Evolutionary conservation across 225 moss, liverwort and hornwort genomes (phyloP).

Genomic region (Anthoceros angustus): DNA sequence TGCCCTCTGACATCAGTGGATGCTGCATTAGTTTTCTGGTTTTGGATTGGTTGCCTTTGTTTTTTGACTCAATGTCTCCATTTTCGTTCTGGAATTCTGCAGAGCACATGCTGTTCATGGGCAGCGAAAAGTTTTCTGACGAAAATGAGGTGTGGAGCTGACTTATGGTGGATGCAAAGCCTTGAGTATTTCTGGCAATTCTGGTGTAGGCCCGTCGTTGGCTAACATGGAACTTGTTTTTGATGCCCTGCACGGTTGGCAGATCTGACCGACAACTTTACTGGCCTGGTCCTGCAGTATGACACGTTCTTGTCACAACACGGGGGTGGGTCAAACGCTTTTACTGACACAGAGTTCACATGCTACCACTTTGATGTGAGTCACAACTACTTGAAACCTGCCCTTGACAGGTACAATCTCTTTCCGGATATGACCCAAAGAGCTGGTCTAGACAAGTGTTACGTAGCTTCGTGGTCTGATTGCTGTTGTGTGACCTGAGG

Average conservation of each 20-base stretch:
- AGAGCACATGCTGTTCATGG: slow-evolving; percentile 99
- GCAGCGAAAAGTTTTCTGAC: slow-evolving; percentile 83
- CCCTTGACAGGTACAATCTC: slow-evolving; percentile 54
- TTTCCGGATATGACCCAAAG: not conserved
- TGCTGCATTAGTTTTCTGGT: not conserved
- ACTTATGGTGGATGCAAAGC: not conserved
- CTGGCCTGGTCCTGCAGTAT: slow-evolving; percentile 37
- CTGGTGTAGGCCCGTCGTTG: slow-evolving; percentile 6
- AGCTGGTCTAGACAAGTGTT: not conserved
- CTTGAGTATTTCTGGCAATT: slow-evolving; percentile 10
- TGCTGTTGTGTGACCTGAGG: not conserved
- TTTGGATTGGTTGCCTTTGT: not conserved
- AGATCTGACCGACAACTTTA: slow-evolving; percentile 7
- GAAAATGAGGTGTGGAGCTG: slow-evolving; percentile 62
- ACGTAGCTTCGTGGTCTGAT: not conserved
- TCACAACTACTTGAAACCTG: slow-evolving; percentile 64
- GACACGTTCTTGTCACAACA: slow-evolving; percentile 83
- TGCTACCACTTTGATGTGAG: slow-evolving; percentile 90
- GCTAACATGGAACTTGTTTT: not conserved
- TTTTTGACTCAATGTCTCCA: not conserved
- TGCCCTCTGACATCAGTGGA: not conserved
- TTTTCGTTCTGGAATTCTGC: slow-evolving; percentile 9
- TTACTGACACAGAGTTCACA: slow-evolving; percentile 78
- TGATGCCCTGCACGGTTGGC: not conserved
- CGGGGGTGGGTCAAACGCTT: slow-evolving; percentile 91